A percentile compares a stretch with the other conserved stretches of the same genome.
Evolutionary conservation across 768 basidiomycete species (phyloP).

Genomic region (Mycena rebaudengoi): DNA sequence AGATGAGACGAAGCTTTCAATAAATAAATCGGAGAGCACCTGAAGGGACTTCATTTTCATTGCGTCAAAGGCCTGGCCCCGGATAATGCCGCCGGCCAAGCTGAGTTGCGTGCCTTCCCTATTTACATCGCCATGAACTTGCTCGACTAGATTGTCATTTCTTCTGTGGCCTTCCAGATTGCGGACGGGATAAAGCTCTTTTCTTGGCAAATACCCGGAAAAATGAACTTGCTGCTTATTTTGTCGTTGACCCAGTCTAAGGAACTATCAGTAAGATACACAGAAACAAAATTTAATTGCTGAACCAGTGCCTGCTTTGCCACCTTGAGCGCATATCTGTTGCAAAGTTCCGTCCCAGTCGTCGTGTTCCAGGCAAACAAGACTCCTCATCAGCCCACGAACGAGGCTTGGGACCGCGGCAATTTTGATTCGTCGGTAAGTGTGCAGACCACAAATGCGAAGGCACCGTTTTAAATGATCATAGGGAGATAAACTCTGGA

Average conservation of each 20-base stretch:
- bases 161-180: conserved; percentile 27
- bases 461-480: too few species aligned
- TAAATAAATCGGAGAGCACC: too few species aligned
- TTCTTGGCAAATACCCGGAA: conserved; percentile 29
- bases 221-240: conserved; percentile 10
- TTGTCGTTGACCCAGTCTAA: conserved; percentile 32
- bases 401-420: background rate
- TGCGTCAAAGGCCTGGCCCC: conserved; percentile 25
- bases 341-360: conserved; percentile 13
- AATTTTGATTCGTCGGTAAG: background rate
- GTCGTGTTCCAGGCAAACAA: background rate
- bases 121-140: conserved; percentile 27
- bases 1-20: too few species aligned
- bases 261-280: too few species aligned
- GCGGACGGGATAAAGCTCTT: conserved; percentile 27
- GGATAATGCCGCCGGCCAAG: conserved; percentile 24
- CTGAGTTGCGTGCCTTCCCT: conserved; percentile 26
- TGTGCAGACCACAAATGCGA: conserved; percentile 6
- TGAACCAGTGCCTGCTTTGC: conserved; percentile 9
- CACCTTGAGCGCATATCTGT: background rate
- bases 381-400: background rate
- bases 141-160: conserved; percentile 20
- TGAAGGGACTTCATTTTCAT: conserved; percentile 22
- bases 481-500: too few species aligned
- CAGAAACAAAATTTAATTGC: too few species aligned